Evolutionary conservation across 768 basidiomycete species (phyloP), one percentile per base, ranked within the genome.

Genomic region (Collybiopsis luxurians): DNA sequence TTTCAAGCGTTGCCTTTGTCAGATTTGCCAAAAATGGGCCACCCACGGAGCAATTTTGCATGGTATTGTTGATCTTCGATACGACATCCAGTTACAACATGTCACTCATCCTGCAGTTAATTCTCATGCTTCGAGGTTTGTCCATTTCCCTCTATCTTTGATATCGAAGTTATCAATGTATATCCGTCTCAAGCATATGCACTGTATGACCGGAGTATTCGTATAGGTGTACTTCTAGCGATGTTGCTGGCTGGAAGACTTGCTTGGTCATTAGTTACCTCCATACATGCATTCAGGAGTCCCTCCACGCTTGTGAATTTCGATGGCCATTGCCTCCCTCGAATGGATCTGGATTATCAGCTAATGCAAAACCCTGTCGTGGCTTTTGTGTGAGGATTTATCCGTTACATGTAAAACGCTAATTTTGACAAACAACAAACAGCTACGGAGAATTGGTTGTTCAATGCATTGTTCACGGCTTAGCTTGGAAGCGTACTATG

Each of bases 71-170:
- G 24, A 15, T 51, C 10, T 51, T 51, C 24, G 31, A 51, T 12
- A 39, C 38, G 21, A 15, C 24, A 36, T 36, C 50, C 10, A 13
- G 31, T 23, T 39, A 36, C n/a, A 51, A 21, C 36, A 51, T 51
- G 50, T 15, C 38, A 12, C 10, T 51, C 15, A 3, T 51, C 11
- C 23, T 51, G 21, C 34, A 51, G 36, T 15, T 51, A 13, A 39
- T 51, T 51, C 50, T 51, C 12, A 51, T 51, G 26, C 50, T 51
- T 51, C 50, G 50, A 51, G 50, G 50, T 51, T 10, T 27, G 36
- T 51, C 50, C 17, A 17, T 17, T 42, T 42, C 40, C 40, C 7
- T 42, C 40, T 42, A n/a, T n/a, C n/a, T 42, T 21, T n/a, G 40
- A 23, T 21, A 11, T n/a, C 31, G 6, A 19, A 26, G 13, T 15